These are phyloP conservation scores for Phylloporus scabripes DNA, from an alignment of 768 basidiomycete species.

Conservation along the genomic window DNA sequence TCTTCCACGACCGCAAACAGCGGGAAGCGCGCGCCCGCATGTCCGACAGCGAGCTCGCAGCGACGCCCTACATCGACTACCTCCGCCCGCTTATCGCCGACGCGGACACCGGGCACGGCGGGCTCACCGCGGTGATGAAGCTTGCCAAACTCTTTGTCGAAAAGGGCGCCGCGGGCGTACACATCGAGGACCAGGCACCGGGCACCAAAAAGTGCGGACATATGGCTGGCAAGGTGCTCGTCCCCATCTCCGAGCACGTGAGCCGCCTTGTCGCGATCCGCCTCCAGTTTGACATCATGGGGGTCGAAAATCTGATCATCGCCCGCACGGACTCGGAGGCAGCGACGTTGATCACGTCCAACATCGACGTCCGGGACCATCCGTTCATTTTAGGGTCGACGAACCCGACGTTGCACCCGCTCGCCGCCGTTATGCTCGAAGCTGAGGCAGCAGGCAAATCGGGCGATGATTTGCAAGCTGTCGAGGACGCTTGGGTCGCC, in stretches of 20 bases:
- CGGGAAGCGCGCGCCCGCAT: slow-evolving; percentile 69
- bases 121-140: slow-evolving; percentile 98
- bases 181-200: slow-evolving; percentile 96
- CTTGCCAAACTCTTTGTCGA: slow-evolving; percentile 98
- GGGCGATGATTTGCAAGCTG: slow-evolving; percentile 74
- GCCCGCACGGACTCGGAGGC: slow-evolving; percentile 97
- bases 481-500: slow-evolving; percentile 84
- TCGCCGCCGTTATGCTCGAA: slow-evolving; percentile 76
- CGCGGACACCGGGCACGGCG: slow-evolving; percentile 97
- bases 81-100: slow-evolving; percentile 94
- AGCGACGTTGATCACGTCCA: slow-evolving; percentile 92
- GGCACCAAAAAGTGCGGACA: slow-evolving; percentile 96
- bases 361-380: slow-evolving; percentile 97
- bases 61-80: slow-evolving; percentile 76
- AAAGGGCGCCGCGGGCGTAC: slow-evolving; percentile 96
- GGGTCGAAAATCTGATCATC: slow-evolving; percentile 89
- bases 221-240: slow-evolving; percentile 95
- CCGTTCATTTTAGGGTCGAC: slow-evolving; percentile 93
- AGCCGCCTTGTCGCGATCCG: slow-evolving; percentile 97
- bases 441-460: slow-evolving; percentile 78
- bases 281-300: slow-evolving; percentile 97
- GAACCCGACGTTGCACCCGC: slow-evolving; percentile 60
- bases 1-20: slow-evolving; percentile 99
- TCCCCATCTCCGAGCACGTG: slow-evolving; percentile 96
- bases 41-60: slow-evolving; percentile 63